A percentile compares a stretch with the other conserved stretches of the same genome.
Conservation (phyloP, 305 asterid genomes). For the Andrographis paniculata region DNA sequence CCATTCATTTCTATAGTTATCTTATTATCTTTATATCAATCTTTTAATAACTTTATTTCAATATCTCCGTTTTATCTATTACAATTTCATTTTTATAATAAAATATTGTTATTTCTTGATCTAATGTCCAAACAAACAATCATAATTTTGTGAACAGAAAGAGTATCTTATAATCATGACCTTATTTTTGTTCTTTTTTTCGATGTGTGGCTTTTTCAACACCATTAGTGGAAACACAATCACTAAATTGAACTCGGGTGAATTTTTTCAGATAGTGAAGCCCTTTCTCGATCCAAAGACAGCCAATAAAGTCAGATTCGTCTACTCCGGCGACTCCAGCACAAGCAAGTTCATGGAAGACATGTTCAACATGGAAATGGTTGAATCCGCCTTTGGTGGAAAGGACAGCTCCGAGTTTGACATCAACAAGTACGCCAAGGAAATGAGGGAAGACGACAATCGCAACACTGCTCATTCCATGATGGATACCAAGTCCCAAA, state of each 20-base stretch:
- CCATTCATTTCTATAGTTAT: too few relatives aligned
- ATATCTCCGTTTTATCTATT: too few relatives aligned
- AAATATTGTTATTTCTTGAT: too few relatives aligned
- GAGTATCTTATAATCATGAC: too few relatives aligned
- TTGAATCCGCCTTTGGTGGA: conserved; percentile 3
- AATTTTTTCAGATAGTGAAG: conserved; percentile 1
- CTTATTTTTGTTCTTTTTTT: neutral
- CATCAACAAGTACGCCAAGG: neutral
- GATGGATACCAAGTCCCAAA: too few relatives aligned
- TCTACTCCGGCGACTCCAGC: neutral
- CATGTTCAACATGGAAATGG: neutral
- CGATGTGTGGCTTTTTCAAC: neutral
- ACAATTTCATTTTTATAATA: too few relatives aligned
- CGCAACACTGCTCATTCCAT: too few relatives aligned
- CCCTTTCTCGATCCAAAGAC: conserved; percentile 6
- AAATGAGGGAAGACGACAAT: neutral
- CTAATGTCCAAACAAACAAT: too few relatives aligned
- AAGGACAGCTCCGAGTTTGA: neutral
- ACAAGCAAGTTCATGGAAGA: neutral
- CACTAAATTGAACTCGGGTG: neutral
- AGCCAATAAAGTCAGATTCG: conserved; percentile 6
- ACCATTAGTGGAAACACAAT: neutral
- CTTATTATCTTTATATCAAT: too few relatives aligned
- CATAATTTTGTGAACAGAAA: too few relatives aligned
- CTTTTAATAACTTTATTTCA: too few relatives aligned